These are phyloP conservation scores for Colletotrichum destructivum DNA, from an alignment of 2,329 filamentous ascomycete genomes.

Conservation along the genomic window DNA sequence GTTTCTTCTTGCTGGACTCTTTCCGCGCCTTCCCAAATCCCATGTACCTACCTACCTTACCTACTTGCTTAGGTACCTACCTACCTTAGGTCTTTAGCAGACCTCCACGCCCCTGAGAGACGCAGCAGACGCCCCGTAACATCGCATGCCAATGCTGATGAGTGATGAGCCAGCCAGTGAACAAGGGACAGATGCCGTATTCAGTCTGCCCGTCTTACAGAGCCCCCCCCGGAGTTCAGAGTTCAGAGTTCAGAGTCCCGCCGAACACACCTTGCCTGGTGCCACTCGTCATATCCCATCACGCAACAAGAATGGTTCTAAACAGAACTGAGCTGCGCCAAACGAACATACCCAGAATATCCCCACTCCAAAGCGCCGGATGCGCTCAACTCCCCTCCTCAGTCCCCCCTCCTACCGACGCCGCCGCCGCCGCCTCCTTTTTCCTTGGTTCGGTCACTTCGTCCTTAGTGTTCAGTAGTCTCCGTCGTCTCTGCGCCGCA, in stretches of 20 bases:
- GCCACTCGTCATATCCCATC: background rate
- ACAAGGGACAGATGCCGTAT: background rate
- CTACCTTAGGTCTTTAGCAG: background rate
- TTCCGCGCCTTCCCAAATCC: conserved; percentile 1
- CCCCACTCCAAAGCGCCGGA: conserved; percentile 31
- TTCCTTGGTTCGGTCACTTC: background rate
- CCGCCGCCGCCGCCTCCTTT: background rate
- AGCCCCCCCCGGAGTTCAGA: no score
- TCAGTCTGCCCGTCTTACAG: background rate
- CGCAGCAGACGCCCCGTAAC: conserved; percentile 31
- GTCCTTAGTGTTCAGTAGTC: conserved; percentile 4
- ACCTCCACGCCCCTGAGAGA: conserved; percentile 29
- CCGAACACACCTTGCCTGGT: background rate
- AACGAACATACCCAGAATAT: conserved; percentile 18
- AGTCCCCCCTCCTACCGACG: background rate
- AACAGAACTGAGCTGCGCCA: conserved; percentile 22
- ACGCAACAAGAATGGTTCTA: background rate
- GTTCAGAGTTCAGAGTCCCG: conserved; percentile 5
- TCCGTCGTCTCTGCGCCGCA: background rate
- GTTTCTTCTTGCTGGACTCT: conserved; percentile 6
- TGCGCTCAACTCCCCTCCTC: conserved; percentile 17
- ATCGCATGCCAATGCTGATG: conserved; percentile 27
- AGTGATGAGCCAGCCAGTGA: background rate
- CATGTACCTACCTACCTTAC: background rate
- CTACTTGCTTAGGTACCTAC: background rate